Evolutionary conservation across 2,329 filamentous ascomycete genomes (phyloP).

Genomic region (Clarireedia paspali): DNA sequence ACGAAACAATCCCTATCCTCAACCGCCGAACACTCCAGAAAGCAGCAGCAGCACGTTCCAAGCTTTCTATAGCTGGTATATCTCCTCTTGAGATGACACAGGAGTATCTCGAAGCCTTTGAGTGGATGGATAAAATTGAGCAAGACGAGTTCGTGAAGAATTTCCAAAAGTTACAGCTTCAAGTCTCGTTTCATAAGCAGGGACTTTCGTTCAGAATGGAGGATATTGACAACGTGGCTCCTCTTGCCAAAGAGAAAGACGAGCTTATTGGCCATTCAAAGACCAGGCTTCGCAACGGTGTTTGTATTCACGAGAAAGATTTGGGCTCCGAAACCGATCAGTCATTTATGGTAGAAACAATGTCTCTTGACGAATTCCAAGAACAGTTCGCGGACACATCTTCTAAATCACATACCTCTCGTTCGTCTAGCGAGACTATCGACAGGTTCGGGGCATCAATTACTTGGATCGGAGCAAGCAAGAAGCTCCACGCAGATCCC

Average conservation of each 20-base stretch:
- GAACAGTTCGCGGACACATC: not conserved
- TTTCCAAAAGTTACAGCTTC: conserved; percentile 3
- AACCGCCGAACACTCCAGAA: conserved; percentile 9
- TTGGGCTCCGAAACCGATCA: not conserved
- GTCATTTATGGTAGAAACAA: conserved; percentile 1
- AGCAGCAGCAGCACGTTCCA: conserved; percentile 6
- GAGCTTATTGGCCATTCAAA: conserved; percentile 1
- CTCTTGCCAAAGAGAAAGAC: not conserved
- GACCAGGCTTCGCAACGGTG: not conserved
- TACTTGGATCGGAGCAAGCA: not conserved
- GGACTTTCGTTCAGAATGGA: conserved; percentile 9
- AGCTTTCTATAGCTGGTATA: conserved; percentile 10
- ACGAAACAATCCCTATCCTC: conserved; percentile 2
- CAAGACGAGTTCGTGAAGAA: conserved; percentile 11
- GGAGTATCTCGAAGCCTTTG: conserved; percentile 10
- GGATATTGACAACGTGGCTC: not conserved
- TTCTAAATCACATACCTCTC: not conserved
- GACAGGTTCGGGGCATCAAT: not conserved
- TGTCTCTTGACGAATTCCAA: conserved; percentile 1
- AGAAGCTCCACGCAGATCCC: no score
- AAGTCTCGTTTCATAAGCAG: conserved; percentile 6
- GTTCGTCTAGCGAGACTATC: not conserved
- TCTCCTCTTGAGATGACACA: conserved; percentile 11
- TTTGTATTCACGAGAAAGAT: not conserved
- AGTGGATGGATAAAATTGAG: conserved; percentile 14